phyloP scores from a whole-genome alignment of 352 stramenopile genomes.

The Pythium dissotocum region DNA sequence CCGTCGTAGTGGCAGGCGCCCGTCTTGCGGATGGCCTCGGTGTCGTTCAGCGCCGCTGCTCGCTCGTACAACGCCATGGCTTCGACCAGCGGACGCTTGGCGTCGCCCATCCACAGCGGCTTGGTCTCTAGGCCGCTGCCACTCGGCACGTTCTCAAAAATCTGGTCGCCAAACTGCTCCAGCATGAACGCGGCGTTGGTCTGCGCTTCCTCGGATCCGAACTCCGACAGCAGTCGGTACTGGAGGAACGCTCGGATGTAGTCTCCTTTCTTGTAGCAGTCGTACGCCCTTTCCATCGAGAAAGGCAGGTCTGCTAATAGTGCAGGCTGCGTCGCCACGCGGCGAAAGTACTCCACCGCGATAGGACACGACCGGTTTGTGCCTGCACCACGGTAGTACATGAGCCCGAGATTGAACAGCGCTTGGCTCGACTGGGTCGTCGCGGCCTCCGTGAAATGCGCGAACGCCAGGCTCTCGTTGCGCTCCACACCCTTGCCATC shows the following conservation, averaged over 20 bases:
- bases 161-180: constrained; percentile 51
- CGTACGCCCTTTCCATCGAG: constrained; percentile 65
- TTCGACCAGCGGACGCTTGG: constrained; percentile 41
- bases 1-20: constrained; percentile 63
- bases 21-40: constrained; percentile 68
- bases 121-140: not conserved
- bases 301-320: constrained; percentile 57
- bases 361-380: constrained; percentile 45
- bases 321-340: constrained; percentile 55
- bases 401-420: constrained; percentile 71
- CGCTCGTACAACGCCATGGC: constrained; percentile 57
- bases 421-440: constrained; percentile 50
- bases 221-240: constrained; percentile 59
- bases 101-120: constrained; percentile 29
- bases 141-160: constrained; percentile 23
- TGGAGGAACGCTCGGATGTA: constrained; percentile 68
- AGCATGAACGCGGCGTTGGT: constrained; percentile 75
- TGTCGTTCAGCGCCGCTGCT: constrained; percentile 63
- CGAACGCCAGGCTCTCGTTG: constrained; percentile 53
- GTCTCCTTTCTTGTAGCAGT: constrained; percentile 64
- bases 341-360: constrained; percentile 60
- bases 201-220: constrained; percentile 66
- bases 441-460: constrained; percentile 62
- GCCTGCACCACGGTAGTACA: constrained; percentile 68
- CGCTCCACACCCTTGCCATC: constrained; percentile 49